Evolutionary conservation across 306 rosid genomes (phyloP).

Genomic region (Castanospermum australe): DNA sequence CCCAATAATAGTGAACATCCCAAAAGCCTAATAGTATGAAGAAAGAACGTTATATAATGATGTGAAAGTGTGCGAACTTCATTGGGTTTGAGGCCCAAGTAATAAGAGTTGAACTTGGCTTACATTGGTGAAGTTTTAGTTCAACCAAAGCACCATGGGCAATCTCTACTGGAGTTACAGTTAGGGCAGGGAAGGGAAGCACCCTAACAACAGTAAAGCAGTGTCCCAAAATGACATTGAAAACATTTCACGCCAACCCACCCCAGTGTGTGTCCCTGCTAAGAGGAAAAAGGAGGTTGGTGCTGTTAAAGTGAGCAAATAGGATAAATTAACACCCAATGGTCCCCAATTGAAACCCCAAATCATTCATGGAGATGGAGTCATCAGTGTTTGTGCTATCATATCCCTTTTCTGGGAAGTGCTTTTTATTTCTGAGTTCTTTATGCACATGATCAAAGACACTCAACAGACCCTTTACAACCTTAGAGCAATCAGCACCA

Average conservation of each 20-base stretch:
- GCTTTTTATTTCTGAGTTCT: background rate
- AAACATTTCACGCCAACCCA: background rate
- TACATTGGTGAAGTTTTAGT: background rate
- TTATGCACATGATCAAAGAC: conserved; percentile 6
- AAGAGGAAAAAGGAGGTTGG: background rate
- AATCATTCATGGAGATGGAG: background rate
- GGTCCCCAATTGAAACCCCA: background rate
- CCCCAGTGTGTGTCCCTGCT: background rate
- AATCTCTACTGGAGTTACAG: background rate
- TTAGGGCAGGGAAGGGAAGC: background rate
- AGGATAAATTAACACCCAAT: background rate
- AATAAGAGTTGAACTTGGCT: background rate
- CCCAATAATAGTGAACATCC: too few relatives aligned
- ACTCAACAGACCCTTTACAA: conserved; percentile 30
- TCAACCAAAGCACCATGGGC: background rate
- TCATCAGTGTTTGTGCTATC: background rate
- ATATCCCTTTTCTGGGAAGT: background rate
- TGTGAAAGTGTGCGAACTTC: background rate
- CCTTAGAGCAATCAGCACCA: conserved; percentile 24
- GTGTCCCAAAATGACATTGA: background rate
- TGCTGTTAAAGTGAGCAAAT: background rate
- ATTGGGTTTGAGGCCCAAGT: background rate
- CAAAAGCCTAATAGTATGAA: background rate
- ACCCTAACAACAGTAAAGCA: background rate
- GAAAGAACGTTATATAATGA: background rate